Percentiles rank a stretch among this genome's conserved stretches.
phyloP scores from a whole-genome alignment of 768 basidiomycete species.

The Lyophyllum semitale region DNA sequence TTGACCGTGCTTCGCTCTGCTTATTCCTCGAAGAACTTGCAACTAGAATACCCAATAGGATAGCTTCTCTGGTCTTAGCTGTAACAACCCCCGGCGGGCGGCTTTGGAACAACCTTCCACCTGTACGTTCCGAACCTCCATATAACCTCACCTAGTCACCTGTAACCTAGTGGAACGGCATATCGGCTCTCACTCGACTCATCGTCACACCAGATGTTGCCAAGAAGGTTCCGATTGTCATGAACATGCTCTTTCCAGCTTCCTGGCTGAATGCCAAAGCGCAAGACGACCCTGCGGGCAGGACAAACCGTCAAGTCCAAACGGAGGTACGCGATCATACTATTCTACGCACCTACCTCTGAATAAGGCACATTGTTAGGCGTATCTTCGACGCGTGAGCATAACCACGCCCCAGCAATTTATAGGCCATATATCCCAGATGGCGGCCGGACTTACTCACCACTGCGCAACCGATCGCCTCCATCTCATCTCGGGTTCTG shows the following conservation, averaged over 20 bases:
- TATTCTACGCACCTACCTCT: not conserved
- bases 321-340: constrained; percentile 40
- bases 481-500: constrained; percentile 45
- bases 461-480: constrained; percentile 52
- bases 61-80: constrained; percentile 63
- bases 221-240: constrained; percentile 48
- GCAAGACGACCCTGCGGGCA: constrained; percentile 52
- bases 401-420: constrained; percentile 61
- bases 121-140: constrained; percentile 40
- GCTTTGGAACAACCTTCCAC: constrained; percentile 60
- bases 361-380: constrained; percentile 31
- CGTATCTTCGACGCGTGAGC: constrained; percentile 43
- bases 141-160: not conserved
- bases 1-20: not conserved
- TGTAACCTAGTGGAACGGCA: constrained; percentile 39
- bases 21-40: not conserved
- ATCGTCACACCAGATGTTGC: constrained; percentile 46
- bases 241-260: constrained; percentile 60
- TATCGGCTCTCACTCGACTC: constrained; percentile 34
- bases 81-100: constrained; percentile 73
- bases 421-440: constrained; percentile 70
- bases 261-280: constrained; percentile 62
- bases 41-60: constrained; percentile 47
- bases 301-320: constrained; percentile 68
- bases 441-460: constrained; percentile 69